A percentile compares a stretch with the other conserved stretches of the same genome.
These are phyloP conservation scores for Pseudogymnoascus sp. DNA, from an alignment of 2,329 filamentous ascomycete genomes.

Conservation along the genomic window DNA sequence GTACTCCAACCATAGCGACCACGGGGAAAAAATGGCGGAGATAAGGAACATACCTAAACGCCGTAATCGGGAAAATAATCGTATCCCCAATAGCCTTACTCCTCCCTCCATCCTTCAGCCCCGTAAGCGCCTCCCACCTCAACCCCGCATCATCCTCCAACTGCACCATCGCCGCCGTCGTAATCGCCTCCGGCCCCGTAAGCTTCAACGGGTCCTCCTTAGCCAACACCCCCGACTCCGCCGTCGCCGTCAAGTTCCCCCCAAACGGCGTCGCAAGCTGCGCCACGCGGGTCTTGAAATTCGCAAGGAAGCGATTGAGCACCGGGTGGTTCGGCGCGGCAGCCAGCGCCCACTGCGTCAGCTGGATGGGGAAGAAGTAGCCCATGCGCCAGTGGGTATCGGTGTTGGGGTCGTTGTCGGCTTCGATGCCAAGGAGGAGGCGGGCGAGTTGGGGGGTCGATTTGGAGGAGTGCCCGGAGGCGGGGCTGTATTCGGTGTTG, in stretches of 20 bases:
- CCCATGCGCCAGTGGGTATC: slow-evolving; percentile 31
- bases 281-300: slow-evolving; percentile 15
- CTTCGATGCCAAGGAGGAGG: slow-evolving; percentile 29
- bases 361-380: slow-evolving; percentile 28
- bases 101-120: slow-evolving; percentile 24
- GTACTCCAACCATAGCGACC: not conserved
- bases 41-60: slow-evolving; percentile 25
- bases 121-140: slow-evolving; percentile 29
- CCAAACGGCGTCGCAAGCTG: slow-evolving; percentile 7
- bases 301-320: slow-evolving; percentile 25
- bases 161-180: slow-evolving; percentile 22
- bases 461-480: not conserved
- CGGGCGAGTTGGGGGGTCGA: slow-evolving; percentile 14
- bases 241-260: not conserved
- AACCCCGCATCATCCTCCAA: slow-evolving; percentile 21
- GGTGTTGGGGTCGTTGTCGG: slow-evolving; percentile 24
- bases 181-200: slow-evolving; percentile 29
- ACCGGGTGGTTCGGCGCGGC: slow-evolving; percentile 25
- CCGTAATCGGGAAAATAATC: slow-evolving; percentile 30
- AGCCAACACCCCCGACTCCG: slow-evolving; percentile 16
- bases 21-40: not conserved
- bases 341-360: slow-evolving; percentile 30
- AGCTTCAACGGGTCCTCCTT: slow-evolving; percentile 26
- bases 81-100: slow-evolving; percentile 29
- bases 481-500: slow-evolving; percentile 18